Conservation (phyloP, 2,329 filamentous ascomycete species). For the Plenodomus tracheiphilus region DNA sequence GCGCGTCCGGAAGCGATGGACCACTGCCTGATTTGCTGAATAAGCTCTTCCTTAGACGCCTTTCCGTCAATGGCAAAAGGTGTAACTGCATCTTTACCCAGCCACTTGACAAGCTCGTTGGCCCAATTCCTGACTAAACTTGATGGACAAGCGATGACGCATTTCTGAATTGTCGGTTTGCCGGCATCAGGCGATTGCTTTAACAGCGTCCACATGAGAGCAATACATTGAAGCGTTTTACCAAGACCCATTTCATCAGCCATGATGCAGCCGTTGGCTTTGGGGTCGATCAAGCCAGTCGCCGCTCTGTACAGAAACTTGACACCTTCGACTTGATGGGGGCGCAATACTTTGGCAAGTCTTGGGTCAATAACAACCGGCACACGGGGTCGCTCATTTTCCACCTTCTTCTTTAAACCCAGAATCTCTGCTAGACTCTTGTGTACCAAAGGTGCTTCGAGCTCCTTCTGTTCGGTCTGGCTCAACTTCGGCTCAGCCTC, state of each 20-base stretch:
- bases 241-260: conserved; percentile 98
- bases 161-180: conserved; percentile 91
- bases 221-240: conserved; percentile 96
- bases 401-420: conserved; percentile 87
- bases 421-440: conserved; percentile 95
- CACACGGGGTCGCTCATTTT: conserved; percentile 83
- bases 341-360: conserved; percentile 84
- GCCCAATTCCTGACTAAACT: conserved; percentile 98
- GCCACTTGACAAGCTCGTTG: conserved; percentile 95
- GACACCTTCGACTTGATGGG: conserved; percentile 97
- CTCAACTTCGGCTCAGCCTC: conserved; percentile 53
- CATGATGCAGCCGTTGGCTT: conserved; percentile 98
- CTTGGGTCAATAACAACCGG: conserved; percentile 95
- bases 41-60: conserved; percentile 90
- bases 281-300: conserved; percentile 91
- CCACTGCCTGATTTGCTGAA: conserved; percentile 90
- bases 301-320: conserved; percentile 96
- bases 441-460: conserved; percentile 80
- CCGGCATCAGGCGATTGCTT: conserved; percentile 97
- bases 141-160: conserved; percentile 93
- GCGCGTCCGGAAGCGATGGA: conserved; percentile 87
- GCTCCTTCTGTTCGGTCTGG: conserved; percentile 55
- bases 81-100: conserved; percentile 85
- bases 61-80: conserved; percentile 98
- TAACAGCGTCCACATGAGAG: conserved; percentile 92